Conservation (phyloP, 352 stramenopile species). For the Aphanomyces euteiches region DNA sequence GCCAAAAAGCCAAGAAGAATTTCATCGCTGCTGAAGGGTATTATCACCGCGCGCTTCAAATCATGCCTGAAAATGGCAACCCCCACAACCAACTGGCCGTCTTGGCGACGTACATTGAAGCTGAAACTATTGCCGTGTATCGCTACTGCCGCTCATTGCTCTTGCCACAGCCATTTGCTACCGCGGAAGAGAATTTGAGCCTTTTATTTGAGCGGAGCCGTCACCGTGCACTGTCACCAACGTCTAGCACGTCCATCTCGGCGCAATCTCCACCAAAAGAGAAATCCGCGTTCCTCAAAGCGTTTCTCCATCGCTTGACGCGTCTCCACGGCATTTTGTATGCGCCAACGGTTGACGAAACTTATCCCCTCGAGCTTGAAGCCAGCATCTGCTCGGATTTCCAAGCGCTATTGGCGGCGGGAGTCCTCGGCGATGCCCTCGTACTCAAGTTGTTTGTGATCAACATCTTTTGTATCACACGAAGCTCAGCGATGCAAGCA, state of each 20-base stretch:
- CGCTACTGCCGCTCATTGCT: constrained; percentile 86
- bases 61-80: constrained; percentile 78
- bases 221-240: constrained; percentile 56
- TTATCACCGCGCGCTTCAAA: constrained; percentile 63
- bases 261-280: constrained; percentile 47
- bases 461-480: constrained; percentile 70
- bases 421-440: constrained; percentile 64
- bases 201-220: constrained; percentile 85
- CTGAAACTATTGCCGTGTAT: constrained; percentile 88
- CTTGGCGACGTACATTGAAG: constrained; percentile 81
- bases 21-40: constrained; percentile 62
- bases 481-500: constrained; percentile 32
- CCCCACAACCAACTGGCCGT: constrained; percentile 83
- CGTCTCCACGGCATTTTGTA: constrained; percentile 84
- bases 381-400: constrained; percentile 59
- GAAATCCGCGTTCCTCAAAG: constrained; percentile 84
- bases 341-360: constrained; percentile 40
- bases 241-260: constrained; percentile 36
- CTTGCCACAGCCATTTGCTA: constrained; percentile 80
- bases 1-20: constrained; percentile 81
- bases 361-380: constrained; percentile 70
- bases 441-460: constrained; percentile 76
- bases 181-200: constrained; percentile 83
- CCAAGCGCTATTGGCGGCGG: constrained; percentile 46
- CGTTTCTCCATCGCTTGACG: constrained; percentile 80